phyloP scores from a whole-genome alignment of 257 asterid genomes.

The Solanum dulcamara region DNA sequence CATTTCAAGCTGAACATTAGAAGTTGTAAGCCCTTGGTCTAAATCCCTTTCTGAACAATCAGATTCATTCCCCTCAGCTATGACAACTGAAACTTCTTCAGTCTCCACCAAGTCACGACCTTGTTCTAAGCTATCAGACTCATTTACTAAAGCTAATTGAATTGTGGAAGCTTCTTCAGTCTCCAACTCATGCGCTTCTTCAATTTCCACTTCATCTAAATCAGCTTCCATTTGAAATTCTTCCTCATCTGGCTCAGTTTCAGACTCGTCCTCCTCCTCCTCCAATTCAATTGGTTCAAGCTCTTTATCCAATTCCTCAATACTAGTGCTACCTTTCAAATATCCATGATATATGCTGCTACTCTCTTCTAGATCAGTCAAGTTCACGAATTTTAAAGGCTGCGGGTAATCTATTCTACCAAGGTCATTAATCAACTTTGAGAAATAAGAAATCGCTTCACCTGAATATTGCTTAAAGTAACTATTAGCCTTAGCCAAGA shows the following conservation, averaged over 20 bases:
- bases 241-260: slow-evolving; percentile 11
- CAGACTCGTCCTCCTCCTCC: slow-evolving; percentile 20
- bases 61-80: slow-evolving; percentile 1
- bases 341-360: not conserved
- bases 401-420: slow-evolving; percentile 19
- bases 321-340: not conserved
- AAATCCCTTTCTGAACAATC: slow-evolving; percentile 1
- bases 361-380: slow-evolving; percentile 20
- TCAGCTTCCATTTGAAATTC: slow-evolving; percentile 9
- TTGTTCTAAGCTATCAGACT: not conserved
- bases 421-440: slow-evolving; percentile 16
- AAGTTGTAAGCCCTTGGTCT: not conserved
- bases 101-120: not conserved
- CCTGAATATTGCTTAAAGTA: slow-evolving; percentile 25
- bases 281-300: slow-evolving; percentile 16
- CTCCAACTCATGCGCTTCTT: slow-evolving; percentile 1
- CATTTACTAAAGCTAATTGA: not conserved
- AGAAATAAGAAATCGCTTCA: slow-evolving; percentile 21
- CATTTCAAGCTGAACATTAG: slow-evolving; percentile 11
- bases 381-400: slow-evolving; percentile 38
- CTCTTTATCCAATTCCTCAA: not conserved
- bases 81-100: not conserved
- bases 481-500: slow-evolving; percentile 15
- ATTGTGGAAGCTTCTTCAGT: slow-evolving; percentile 5
- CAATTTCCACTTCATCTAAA: slow-evolving; percentile 15